Conservation (phyloP, 352 stramenopile genomes). For the Globisporangium spiculum region DNA sequence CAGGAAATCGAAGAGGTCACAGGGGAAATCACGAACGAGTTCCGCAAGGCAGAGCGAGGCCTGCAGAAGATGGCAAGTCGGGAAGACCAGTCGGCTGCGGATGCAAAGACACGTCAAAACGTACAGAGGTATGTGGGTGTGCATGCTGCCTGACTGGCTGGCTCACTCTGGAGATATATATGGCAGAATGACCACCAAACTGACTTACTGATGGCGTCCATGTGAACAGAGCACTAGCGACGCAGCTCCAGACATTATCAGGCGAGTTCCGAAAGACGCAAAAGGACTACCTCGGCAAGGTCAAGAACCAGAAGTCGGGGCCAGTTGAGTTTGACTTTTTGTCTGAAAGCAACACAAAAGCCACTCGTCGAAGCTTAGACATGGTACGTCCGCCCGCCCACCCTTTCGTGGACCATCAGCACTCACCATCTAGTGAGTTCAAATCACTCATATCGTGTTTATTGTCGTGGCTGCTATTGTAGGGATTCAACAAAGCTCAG, state of each 20-base stretch:
- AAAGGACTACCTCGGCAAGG: conserved; percentile 96
- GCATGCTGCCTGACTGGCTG: neutral
- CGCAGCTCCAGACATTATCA: conserved; percentile 96
- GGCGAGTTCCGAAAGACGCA: conserved; percentile 96
- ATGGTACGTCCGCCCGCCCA: conserved; percentile 29
- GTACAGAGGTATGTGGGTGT: conserved; percentile 65
- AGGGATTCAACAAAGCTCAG: conserved; percentile 94
- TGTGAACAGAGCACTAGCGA: conserved; percentile 82
- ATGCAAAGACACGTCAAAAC: conserved; percentile 85
- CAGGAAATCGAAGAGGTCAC: conserved; percentile 82
- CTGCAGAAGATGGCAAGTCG: conserved; percentile 75
- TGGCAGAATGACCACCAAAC: neutral
- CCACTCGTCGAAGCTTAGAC: conserved; percentile 48
- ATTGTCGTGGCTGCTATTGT: conserved; percentile 10
- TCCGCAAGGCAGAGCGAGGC: conserved; percentile 72
- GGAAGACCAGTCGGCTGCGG: conserved; percentile 67
- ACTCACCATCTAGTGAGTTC: conserved; percentile 11
- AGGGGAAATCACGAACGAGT: conserved; percentile 78
- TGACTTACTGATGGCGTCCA: neutral
- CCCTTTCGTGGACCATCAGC: too few relatives aligned
- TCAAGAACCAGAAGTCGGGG: conserved; percentile 97
- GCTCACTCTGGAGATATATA: neutral
- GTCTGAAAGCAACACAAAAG: conserved; percentile 64
- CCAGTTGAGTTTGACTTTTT: conserved; percentile 91
- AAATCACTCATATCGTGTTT: conserved; percentile 11